Base-by-base conservation (phyloP, 225 moss, liverwort and hornwort species). In the Straminergon stramineum region DNA sequence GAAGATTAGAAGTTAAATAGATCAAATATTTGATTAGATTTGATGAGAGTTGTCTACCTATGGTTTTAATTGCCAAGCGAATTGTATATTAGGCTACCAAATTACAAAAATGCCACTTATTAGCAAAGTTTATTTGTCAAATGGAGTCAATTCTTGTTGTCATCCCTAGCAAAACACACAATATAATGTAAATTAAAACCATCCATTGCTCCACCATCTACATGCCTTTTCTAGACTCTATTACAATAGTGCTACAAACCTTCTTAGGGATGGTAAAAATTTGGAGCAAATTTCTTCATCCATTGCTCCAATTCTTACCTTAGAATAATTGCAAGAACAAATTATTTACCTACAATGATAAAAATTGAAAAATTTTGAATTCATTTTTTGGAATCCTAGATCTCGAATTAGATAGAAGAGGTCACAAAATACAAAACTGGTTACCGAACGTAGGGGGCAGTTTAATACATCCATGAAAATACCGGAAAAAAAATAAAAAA, bases 251-350 rank as follows among this genome's bases (percentile, higher is more conserved):
- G 1, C 13, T 23, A 39, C 2, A 1, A n/a, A 23, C 4, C 23
- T 23, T 39, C 6, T 6, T 14, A 63, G 63, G 15, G 63, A 13
- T n/a, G n/a, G n/a, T n/a, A 63, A 63, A 24, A 27, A 62, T 28
- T 28, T 62, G 27, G 28, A 62, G 13, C 28, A n/a, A n/a, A n/a
- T n/a, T n/a, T n/a, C n/a, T n/a, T n/a, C n/a, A n/a, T n/a, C n/a
- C n/a, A n/a, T n/a, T n/a, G n/a, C 28, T 24, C 13, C 13, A 62
- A 26, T 28, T 62, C 14, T 62, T 26, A 23, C 9, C 4, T 18
- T 2, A 5, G 1, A 5, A 10, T 13, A n/a, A n/a, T 20, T n/a
- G 11, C 1, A 7, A 0, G 35, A n/a, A 21, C 13, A 7, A n/a
- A 69, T 12, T 69, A 4, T 22, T 69, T n/a, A n/a, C 0, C 0